Conservation (phyloP, 148 eudicot genomes). For the Rhododendron williamsianum region DNA sequence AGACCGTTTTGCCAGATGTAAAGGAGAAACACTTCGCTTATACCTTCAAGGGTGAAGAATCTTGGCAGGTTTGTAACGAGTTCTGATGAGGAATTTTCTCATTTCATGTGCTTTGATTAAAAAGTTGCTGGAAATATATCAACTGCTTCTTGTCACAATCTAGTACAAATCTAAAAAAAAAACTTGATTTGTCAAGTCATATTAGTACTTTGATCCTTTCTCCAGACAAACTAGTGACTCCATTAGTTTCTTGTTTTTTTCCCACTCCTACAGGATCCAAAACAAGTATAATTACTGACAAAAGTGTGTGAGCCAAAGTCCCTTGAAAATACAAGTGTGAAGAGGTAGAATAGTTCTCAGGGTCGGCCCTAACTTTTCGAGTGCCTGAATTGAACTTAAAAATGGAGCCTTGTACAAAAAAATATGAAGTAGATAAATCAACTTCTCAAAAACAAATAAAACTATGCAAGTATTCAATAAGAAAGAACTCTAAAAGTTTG, state of each 20-base stretch:
- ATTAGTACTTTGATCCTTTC: not conserved
- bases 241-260: not conserved
- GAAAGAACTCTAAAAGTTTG: not conserved
- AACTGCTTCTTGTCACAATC: not conserved
- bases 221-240: not conserved
- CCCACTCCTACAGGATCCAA: not conserved
- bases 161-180: not conserved
- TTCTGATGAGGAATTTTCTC: not conserved
- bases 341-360: not conserved
- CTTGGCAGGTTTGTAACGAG: conserved; percentile 58
- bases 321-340: not conserved
- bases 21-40: conserved; percentile 30
- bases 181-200: not conserved
- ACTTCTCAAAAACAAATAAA: not conserved
- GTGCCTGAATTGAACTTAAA: not conserved
- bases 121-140: not conserved
- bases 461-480: not conserved
- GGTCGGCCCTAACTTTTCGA: not conserved
- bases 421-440: not conserved
- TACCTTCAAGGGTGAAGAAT: conserved; percentile 55
- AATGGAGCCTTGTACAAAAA: not conserved
- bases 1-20: conserved; percentile 50
- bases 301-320: not conserved
- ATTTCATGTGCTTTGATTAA: not conserved
- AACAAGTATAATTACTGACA: not conserved